Evolutionary conservation across 257 asterid genomes (phyloP), one percentile per base, ranked within the genome.

Genomic region (Solanum corneliomulleri): DNA sequence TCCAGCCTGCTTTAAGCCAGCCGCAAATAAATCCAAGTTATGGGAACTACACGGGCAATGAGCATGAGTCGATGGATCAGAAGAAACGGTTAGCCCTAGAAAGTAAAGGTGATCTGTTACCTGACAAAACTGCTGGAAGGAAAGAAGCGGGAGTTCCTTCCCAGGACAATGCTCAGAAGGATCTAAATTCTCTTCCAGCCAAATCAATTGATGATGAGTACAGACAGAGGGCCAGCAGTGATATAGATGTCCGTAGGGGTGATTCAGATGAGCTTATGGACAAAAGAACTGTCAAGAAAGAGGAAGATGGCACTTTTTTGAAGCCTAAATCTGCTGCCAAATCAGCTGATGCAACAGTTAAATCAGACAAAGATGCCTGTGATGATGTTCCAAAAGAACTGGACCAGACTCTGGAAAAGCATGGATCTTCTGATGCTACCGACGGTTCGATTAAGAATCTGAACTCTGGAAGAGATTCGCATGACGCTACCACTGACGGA

Each of bases 301-400:
- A 83, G 88, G 88, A 33, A 56, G 83, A 77, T 75, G 87, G 62
- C 83, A 82, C 89, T 87, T 86, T 89, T 18, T 85, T 83, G 75
- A 93, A 87, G 89, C 90, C 85, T 85, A 82, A 90, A 86, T 87
- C 93, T 76, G 94, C 87, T 86, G 91, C 82, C 11, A 93, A 91
- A 85, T 83, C 88, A 83, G 88, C 87, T 85, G 92, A 90, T 89
- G 85, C 88, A 45, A 88, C 86, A 62, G 90, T 80, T 87, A 77
- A 72, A 33, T 91, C 88, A 87, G 89, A 49, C 81, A 89, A 89
- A 86, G 90, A 84, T 60, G 31, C 41, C 58, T 47, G 42, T 44
- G 86, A 77, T 47, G 90, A 69, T 47, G 18, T 82, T 78, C 41
- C 84, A 47, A 27, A 78, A 78, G 84, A 78, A 47, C 84, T 78